Conservation (phyloP, 257 asterid genomes). For the Lycium barbarum region DNA sequence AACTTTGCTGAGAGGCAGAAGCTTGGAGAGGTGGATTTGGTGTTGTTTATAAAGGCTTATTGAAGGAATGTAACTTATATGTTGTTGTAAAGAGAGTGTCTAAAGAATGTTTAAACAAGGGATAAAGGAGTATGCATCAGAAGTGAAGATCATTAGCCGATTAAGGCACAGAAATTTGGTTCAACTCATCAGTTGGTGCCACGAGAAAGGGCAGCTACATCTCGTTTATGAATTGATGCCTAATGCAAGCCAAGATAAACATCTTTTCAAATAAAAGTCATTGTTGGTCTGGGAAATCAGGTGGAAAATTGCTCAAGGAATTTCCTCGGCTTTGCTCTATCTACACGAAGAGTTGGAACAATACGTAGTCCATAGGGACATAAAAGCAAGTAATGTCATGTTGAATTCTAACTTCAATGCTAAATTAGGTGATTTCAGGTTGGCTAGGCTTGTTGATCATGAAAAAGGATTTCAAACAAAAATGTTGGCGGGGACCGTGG, state of each 20-base stretch:
- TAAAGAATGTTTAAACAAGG: constrained; percentile 51
- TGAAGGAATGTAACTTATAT: constrained; percentile 18
- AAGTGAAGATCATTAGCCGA: constrained; percentile 55
- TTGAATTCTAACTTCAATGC: constrained; percentile 48
- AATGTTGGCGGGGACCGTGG: constrained; percentile 36
- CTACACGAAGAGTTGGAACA: too few relatives aligned
- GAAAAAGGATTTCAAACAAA: constrained; percentile 48
- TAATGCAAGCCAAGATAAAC: constrained; percentile 51
- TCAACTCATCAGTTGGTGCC: constrained; percentile 62
- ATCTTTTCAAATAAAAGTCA: constrained; percentile 30
- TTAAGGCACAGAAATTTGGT: constrained; percentile 55
- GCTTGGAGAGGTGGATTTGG: constrained; percentile 21
- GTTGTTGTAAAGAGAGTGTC: constrained; percentile 32
- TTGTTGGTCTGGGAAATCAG: constrained; percentile 32
- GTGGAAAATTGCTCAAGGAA: constrained; percentile 42
- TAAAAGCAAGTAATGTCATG: too few relatives aligned
- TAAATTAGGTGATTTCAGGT: constrained; percentile 55
- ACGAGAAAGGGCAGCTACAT: constrained; percentile 42
- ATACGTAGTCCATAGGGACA: too few relatives aligned
- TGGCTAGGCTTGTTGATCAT: constrained; percentile 52
- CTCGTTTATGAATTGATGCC: constrained; percentile 53
- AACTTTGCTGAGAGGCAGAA: constrained; percentile 32
- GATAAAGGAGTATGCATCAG: too few relatives aligned
- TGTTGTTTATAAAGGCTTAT: constrained; percentile 42
- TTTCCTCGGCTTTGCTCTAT: constrained; percentile 51